These are phyloP conservation scores for Ophiostoma sp. DNA, from an alignment of 2,329 filamentous ascomycete genomes.

Conservation along the genomic window DNA sequence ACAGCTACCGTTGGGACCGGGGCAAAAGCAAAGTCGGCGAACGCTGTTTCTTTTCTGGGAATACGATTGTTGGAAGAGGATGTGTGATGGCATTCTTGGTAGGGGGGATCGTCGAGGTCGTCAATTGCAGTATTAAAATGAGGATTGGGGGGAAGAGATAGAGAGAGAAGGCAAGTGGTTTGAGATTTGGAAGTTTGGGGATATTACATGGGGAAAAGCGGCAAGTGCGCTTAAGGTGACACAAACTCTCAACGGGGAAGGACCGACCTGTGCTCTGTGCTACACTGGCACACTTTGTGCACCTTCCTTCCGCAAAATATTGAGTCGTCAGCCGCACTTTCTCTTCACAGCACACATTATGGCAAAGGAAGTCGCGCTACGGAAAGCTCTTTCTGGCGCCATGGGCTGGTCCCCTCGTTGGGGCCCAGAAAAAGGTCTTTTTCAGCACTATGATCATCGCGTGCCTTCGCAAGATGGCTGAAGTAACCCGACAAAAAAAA, in stretches of 20 bases:
- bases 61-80: neutral
- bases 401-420: neutral
- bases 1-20: neutral
- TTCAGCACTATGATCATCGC: neutral
- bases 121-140: neutral
- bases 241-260: neutral
- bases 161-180: neutral
- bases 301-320: neutral
- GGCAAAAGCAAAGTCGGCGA: neutral
- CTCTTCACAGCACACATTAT: neutral
- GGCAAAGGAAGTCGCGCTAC: neutral
- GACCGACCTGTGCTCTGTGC: neutral
- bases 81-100: neutral
- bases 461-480: neutral
- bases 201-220: neutral
- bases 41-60: neutral
- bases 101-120: neutral
- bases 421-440: neutral
- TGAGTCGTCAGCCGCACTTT: neutral
- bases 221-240: conserved; percentile 15
- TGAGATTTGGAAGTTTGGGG: neutral
- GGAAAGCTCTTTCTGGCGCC: neutral
- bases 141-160: neutral
- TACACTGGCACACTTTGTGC: neutral
- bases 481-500: neutral